A percentile compares a stretch with the other conserved stretches of the same genome.
Conservation (phyloP, 768 basidiomycete genomes). For the Pisolithus microcarpus region DNA sequence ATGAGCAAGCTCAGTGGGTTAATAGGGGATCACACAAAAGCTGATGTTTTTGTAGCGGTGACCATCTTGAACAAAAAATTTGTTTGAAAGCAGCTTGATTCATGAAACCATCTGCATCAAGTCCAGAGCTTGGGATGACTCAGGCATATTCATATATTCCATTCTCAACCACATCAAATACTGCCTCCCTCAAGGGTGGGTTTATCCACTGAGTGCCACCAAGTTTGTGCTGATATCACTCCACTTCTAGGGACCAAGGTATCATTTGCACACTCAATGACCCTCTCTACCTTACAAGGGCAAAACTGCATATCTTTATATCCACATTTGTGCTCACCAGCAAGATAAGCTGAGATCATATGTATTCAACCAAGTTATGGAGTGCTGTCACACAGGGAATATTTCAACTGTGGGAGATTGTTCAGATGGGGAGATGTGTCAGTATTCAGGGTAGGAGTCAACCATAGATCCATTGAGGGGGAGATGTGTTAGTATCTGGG, state of each 20-base stretch:
- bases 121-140: conserved; percentile 98
- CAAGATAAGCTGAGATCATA: too few species aligned
- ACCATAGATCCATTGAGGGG: too few species aligned
- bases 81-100: too few species aligned
- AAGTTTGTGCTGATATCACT: not conserved
- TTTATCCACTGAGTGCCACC: conserved; percentile 3
- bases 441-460: too few species aligned
- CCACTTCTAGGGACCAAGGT: conserved; percentile 73
- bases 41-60: conserved; percentile 58
- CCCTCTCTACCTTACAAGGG: conserved; percentile 98
- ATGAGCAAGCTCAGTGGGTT: conserved; percentile 89
- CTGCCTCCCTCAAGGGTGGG: conserved; percentile 88
- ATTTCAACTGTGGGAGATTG: too few species aligned
- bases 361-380: too few species aligned
- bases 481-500: too few species aligned
- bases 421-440: too few species aligned
- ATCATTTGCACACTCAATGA: conserved; percentile 98
- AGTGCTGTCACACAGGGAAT: too few species aligned
- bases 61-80: conserved; percentile 95
- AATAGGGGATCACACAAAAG: conserved; percentile 6
- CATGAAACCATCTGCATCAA: conserved; percentile 99
- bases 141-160: conserved; percentile 95
- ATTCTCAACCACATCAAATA: conserved; percentile 99
- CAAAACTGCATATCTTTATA: conserved; percentile 87
- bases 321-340: too few species aligned